Evolutionary conservation across 106 monocot genomes (phyloP), one percentile per base, ranked within the genome.

Genomic region (Dendrobium huoshanense): DNA sequence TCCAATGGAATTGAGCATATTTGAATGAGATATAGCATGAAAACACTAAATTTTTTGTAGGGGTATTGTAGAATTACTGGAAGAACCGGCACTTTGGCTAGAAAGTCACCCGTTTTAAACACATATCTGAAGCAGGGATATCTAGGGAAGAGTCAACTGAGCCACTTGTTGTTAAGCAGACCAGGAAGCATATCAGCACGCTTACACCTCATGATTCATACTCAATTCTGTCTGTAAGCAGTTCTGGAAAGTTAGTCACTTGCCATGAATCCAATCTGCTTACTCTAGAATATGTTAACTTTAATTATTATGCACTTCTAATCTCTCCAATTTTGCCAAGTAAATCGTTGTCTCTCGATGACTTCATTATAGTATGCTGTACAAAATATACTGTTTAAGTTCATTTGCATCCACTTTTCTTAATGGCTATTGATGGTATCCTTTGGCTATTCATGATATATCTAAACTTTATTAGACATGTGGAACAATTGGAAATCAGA

Each of bases 171-270:
- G 89, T 98, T 75, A 98, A 95, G 85, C 94, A 95, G 76, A 81
- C 77, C 9, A 98, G 89, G 83, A 98, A 98, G 85, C 98, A 98
- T 85, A 92, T 98, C 40, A 98, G 91, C 81, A 98, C 92, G 40
- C 98, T 95, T 86, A 92, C 92, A 75, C 92, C 94, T 43, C 98
- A 98, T 91, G 98, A 98, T 88, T 94, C 98, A n/a, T n/a, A n/a
- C n/a, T n/a, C n/a, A n/a, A n/a, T n/a, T n/a, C n/a, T n/a, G n/a
- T n/a, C n/a, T n/a, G 94, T 95, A 65, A 98, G 98, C 91, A 95
- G 94, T 85, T 98, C 98, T 81, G 98, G 98, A 80, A 98, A 91
- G 98, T 98, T 87, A 98, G 93, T 88, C 24, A 13, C 47, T 85
- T 24, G 59, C 49, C 48, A 76, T 74, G 45, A 24, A 48, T 76